Conservation (phyloP, 371 early-diverging fungal genomes). For the Coemansia sp. region DNA sequence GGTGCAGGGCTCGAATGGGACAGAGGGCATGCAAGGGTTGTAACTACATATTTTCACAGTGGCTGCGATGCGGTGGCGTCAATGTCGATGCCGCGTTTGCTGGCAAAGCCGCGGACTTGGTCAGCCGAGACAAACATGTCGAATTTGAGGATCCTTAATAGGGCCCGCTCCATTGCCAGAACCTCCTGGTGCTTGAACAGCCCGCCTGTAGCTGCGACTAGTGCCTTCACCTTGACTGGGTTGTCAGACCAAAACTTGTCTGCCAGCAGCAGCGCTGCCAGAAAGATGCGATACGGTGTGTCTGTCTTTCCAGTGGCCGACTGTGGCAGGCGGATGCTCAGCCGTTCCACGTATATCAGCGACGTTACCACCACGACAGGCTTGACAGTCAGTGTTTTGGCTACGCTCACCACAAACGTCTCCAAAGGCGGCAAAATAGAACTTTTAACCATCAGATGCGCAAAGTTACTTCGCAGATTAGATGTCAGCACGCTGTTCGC, state of each 20-base stretch:
- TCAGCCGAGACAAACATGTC: constrained; percentile 51
- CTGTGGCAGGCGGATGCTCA: constrained; percentile 62
- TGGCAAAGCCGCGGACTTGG: constrained; percentile 31
- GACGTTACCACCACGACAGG: constrained; percentile 58
- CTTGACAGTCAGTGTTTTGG: constrained; percentile 20
- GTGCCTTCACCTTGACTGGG: constrained; percentile 58
- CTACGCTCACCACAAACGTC: constrained; percentile 32
- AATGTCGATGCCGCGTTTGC: constrained; percentile 30
- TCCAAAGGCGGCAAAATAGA: constrained; percentile 30
- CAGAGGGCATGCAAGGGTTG: neutral
- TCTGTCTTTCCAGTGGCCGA: constrained; percentile 70
- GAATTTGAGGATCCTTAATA: constrained; percentile 59
- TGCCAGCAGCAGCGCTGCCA: constrained; percentile 69
- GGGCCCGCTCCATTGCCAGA: constrained; percentile 67
- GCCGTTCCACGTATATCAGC: constrained; percentile 70
- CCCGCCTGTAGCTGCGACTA: constrained; percentile 63
- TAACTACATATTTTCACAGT: constrained; percentile 4
- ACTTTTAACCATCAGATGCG: constrained; percentile 16
- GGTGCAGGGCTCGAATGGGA: neutral
- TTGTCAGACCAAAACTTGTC: constrained; percentile 61
- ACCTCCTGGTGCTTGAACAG: constrained; percentile 65
- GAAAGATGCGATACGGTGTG: constrained; percentile 73
- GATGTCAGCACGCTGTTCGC: constrained; percentile 1
- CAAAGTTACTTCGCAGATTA: constrained; percentile 33
- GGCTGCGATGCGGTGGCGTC: constrained; percentile 16